These are phyloP conservation scores for Phytopythium boreale DNA, from an alignment of 352 stramenopile species.

Conservation along the genomic window DNA sequence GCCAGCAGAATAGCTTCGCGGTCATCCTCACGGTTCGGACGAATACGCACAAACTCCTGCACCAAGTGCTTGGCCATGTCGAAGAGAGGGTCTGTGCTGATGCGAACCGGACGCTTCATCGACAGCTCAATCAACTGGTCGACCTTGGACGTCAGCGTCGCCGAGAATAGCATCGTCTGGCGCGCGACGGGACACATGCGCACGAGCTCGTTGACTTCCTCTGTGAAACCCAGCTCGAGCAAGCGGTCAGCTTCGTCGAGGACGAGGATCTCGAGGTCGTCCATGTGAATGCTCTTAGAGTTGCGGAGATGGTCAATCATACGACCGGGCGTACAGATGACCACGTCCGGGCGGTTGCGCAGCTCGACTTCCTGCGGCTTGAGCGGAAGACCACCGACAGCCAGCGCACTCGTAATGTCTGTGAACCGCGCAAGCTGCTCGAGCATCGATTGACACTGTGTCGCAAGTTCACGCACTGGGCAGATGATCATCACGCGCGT, in stretches of 20 bases:
- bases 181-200: constrained; percentile 93
- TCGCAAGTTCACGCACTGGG: constrained; percentile 97
- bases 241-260: constrained; percentile 94
- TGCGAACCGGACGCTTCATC: constrained; percentile 95
- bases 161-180: constrained; percentile 99
- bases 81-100: constrained; percentile 92
- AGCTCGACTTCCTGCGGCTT: constrained; percentile 95
- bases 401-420: constrained; percentile 90
- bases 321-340: constrained; percentile 97
- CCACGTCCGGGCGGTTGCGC: constrained; percentile 93
- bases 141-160: constrained; percentile 97
- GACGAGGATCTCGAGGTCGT: constrained; percentile 98
- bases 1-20: constrained; percentile 95
- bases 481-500: constrained; percentile 97
- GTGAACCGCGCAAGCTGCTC: constrained; percentile 95
- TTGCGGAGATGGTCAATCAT: constrained; percentile 99
- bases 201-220: constrained; percentile 96
- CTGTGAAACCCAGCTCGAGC: constrained; percentile 97
- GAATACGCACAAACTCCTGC: constrained; percentile 98
- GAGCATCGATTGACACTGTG: constrained; percentile 95
- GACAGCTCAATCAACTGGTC: constrained; percentile 96
- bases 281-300: constrained; percentile 94
- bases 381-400: constrained; percentile 91
- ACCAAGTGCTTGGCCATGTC: constrained; percentile 96
- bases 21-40: constrained; percentile 87